These are phyloP conservation scores for Acarospora socialis DNA, from an alignment of 2,329 filamentous ascomycete genomes.

Conservation along the genomic window DNA sequence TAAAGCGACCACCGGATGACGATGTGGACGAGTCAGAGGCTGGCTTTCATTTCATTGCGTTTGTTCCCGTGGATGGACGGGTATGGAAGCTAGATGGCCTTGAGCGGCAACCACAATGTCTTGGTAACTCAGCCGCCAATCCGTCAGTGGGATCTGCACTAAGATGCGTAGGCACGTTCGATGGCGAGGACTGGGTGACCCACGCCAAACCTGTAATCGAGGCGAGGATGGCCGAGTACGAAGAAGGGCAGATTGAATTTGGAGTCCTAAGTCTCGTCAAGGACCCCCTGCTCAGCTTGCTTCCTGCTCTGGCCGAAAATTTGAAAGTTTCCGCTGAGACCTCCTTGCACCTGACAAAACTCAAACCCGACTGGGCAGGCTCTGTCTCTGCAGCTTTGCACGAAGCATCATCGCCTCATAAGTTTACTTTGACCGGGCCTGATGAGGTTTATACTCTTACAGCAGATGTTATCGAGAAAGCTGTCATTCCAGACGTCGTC, in stretches of 20 bases:
- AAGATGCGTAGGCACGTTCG: slow-evolving; percentile 24
- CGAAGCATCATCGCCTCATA: slow-evolving; percentile 2
- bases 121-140: slow-evolving; percentile 32
- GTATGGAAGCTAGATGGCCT: slow-evolving; percentile 88
- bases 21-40: slow-evolving; percentile 40
- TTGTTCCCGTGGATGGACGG: slow-evolving; percentile 57
- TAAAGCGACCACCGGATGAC: slow-evolving; percentile 25
- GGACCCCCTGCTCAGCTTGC: slow-evolving; percentile 43
- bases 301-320: slow-evolving; percentile 29
- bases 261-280: slow-evolving; percentile 62
- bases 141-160: slow-evolving; percentile 8
- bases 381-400: slow-evolving; percentile 17
- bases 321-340: slow-evolving; percentile 30
- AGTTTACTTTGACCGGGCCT: slow-evolving; percentile 7
- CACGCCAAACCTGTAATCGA: slow-evolving; percentile 51
- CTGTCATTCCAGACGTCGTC: slow-evolving; percentile 17
- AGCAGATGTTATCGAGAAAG: slow-evolving; percentile 21
- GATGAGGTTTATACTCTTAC: slow-evolving; percentile 19
- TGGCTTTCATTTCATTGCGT: slow-evolving; percentile 79
- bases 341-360: slow-evolving; percentile 21
- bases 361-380: slow-evolving; percentile 30
- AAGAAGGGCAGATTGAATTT: slow-evolving; percentile 55
- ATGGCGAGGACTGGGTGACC: slow-evolving; percentile 48
- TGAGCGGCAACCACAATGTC: slow-evolving; percentile 51
- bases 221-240: slow-evolving; percentile 51